Conservation (phyloP, 2,329 filamentous ascomycete species). For the Fusarium sambucinum region DNA sequence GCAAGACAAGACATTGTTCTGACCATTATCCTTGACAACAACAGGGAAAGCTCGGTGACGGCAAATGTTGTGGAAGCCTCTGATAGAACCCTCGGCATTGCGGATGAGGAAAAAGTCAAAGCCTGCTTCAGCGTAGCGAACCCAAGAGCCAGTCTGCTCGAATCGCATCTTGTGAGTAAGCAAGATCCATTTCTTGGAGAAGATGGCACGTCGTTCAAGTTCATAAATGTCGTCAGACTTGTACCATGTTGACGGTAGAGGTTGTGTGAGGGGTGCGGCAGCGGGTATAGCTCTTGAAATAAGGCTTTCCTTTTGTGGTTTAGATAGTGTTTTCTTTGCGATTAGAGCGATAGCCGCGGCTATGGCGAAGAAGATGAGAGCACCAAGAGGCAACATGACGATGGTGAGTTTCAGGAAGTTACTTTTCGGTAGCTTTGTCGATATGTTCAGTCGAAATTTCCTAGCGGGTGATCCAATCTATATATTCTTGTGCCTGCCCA, state of each 20-base stretch:
- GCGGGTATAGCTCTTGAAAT: conserved; percentile 29
- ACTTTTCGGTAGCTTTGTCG: background rate
- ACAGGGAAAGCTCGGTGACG: conserved; percentile 71
- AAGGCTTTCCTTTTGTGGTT: conserved; percentile 24
- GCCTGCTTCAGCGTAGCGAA: conserved; percentile 66
- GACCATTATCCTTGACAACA: conserved; percentile 63
- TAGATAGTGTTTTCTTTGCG: conserved; percentile 17
- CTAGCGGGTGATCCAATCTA: conserved; percentile 11
- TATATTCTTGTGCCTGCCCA: conserved; percentile 11
- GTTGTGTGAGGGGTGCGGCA: conserved; percentile 29
- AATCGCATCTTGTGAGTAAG: conserved; percentile 66
- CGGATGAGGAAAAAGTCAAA: conserved; percentile 66
- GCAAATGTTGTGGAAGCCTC: conserved; percentile 73
- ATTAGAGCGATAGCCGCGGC: conserved; percentile 10
- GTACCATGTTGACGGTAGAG: conserved; percentile 58
- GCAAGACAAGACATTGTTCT: conserved; percentile 66
- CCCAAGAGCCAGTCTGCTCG: conserved; percentile 65
- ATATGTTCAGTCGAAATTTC: background rate
- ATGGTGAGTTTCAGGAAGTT: background rate
- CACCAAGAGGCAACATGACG: conserved; percentile 23
- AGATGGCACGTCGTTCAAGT: conserved; percentile 67
- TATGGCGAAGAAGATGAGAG: conserved; percentile 18
- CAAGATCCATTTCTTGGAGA: conserved; percentile 67
- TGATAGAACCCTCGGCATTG: conserved; percentile 67
- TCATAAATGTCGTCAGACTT: conserved; percentile 65